These are phyloP conservation scores for Mortierella sp. DNA, from an alignment of 371 early-diverging fungal genomes.

Conservation along the genomic window DNA sequence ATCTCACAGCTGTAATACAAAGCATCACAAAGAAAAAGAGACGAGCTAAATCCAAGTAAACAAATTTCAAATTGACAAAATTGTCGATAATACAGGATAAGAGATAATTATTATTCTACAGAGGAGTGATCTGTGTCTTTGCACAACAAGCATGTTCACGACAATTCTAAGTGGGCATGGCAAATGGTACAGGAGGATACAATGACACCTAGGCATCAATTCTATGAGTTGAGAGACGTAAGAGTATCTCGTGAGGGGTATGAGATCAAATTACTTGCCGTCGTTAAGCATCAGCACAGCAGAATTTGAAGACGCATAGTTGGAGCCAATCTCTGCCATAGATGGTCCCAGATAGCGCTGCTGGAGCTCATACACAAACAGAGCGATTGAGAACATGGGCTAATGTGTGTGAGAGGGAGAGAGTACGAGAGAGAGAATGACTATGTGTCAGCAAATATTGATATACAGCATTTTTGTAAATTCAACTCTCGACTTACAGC, in stretches of 20 bases:
- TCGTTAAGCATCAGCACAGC: slow-evolving; percentile 34
- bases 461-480: too few species aligned
- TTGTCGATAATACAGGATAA: too few species aligned
- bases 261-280: slow-evolving; percentile 17
- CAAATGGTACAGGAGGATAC: slow-evolving; percentile 6
- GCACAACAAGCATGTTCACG: neutral
- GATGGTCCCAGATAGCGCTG: slow-evolving; percentile 57
- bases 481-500: slow-evolving; percentile 39
- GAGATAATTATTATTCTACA: slow-evolving; percentile 20
- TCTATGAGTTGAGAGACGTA: neutral
- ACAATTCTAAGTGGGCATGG: slow-evolving; percentile 16
- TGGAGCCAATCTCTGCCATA: slow-evolving; percentile 18
- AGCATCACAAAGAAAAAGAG: too few species aligned
- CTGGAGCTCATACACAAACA: slow-evolving; percentile 77
- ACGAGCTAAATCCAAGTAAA: too few species aligned
- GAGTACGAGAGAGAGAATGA: neutral
- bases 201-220: neutral
- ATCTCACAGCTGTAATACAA: too few species aligned
- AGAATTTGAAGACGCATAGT: slow-evolving; percentile 24
- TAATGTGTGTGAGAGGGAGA: slow-evolving; percentile 5
- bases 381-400: slow-evolving; percentile 85
- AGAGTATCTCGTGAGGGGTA: neutral
- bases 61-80: too few species aligned
- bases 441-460: neutral
- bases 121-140: slow-evolving; percentile 1